phyloP scores from a whole-genome alignment of 305 asterid genomes.

The Fraxinus dipetala region DNA sequence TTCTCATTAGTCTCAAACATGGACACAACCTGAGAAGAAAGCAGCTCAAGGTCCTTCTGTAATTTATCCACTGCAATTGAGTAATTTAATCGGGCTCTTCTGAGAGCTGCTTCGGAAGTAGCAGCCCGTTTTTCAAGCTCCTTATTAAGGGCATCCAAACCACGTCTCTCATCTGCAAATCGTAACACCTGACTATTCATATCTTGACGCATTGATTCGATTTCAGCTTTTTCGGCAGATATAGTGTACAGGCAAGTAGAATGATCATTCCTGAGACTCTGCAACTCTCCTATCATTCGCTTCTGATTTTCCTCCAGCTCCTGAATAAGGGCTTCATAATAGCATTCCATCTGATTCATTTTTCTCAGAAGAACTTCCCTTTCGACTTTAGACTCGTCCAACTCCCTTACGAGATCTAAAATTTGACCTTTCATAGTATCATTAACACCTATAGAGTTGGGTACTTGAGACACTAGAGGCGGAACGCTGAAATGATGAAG shows the following conservation, averaged over 20 bases:
- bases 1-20: constrained; percentile 86
- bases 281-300: constrained; percentile 77
- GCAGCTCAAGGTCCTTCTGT: constrained; percentile 92
- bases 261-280: constrained; percentile 71
- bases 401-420: constrained; percentile 79
- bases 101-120: constrained; percentile 76
- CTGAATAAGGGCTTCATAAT: constrained; percentile 85
- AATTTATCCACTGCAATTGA: constrained; percentile 92
- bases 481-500: constrained; percentile 58
- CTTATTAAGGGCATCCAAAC: constrained; percentile 59
- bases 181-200: constrained; percentile 54
- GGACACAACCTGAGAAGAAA: constrained; percentile 89
- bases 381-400: constrained; percentile 84
- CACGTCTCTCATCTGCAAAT: constrained; percentile 62
- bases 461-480: constrained; percentile 54
- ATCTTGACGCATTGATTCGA: constrained; percentile 61
- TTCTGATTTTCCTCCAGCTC: constrained; percentile 96
- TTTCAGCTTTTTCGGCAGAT: constrained; percentile 64
- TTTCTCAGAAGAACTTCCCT: constrained; percentile 68
- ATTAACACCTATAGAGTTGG: constrained; percentile 41
- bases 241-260: constrained; percentile 70
- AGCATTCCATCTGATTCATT: constrained; percentile 95
- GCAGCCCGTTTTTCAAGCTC: constrained; percentile 79
- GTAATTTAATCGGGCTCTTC: constrained; percentile 90
- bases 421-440: constrained; percentile 78